A percentile compares a stretch with the other conserved stretches of the same genome.
These are phyloP conservation scores for Orbilia javanica DNA, from an alignment of 2,329 filamentous ascomycete species.

Conservation along the genomic window DNA sequence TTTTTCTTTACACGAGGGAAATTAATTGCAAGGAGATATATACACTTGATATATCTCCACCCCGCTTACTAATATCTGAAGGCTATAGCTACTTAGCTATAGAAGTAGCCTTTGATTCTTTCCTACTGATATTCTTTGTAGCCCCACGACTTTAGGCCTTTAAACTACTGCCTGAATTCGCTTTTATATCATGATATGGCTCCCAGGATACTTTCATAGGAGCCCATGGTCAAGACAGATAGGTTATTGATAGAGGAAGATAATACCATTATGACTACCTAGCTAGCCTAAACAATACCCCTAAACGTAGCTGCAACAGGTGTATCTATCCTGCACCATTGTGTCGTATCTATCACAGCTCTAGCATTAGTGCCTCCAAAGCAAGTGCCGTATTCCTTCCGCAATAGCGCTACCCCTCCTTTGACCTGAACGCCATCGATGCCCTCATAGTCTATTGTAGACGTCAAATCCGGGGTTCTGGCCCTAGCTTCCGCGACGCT, in stretches of 20 bases:
- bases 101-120: too few species aligned
- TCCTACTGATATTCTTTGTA: neutral
- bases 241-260: neutral
- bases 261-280: neutral
- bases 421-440: too few species aligned
- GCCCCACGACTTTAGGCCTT: too few species aligned
- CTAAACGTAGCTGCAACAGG: neutral
- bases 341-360: neutral
- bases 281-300: neutral
- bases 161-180: too few species aligned
- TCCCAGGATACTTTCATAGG: neutral
- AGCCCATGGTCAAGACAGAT: neutral
- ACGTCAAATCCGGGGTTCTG: too few species aligned
- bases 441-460: too few species aligned
- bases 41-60: slow-evolving; percentile 5
- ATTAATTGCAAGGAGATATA: neutral
- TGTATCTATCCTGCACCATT: neutral
- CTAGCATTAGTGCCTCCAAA: neutral
- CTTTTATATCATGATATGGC: too few species aligned
- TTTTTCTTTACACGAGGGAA: neutral
- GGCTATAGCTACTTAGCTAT: neutral
- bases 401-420: too few species aligned
- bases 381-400: neutral
- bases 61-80: neutral
- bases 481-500: too few species aligned